Percentiles rank a stretch among this genome's conserved stretches.
These are phyloP conservation scores for Aspergillus avenaceus DNA, from an alignment of 495 filamentous ascomycete species.

Conservation along the genomic window DNA sequence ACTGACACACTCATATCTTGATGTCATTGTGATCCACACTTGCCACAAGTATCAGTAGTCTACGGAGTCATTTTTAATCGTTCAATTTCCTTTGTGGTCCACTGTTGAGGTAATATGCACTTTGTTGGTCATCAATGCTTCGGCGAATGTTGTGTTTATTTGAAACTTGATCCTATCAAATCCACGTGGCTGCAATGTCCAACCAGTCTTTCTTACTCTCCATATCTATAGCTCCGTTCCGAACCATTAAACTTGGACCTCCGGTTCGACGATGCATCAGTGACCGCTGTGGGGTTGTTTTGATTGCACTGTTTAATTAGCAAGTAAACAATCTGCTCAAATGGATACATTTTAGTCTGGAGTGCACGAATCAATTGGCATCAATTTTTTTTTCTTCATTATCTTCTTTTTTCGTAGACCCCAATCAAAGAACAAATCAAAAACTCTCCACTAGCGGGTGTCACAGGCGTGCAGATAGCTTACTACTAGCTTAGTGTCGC, in stretches of 20 bases:
- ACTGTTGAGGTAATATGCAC: background rate
- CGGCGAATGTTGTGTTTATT: background rate
- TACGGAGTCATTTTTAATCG: background rate
- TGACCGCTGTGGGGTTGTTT: constrained; percentile 12
- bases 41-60: background rate
- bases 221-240: background rate
- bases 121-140: background rate
- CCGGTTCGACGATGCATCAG: constrained; percentile 13
- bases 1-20: too few species aligned
- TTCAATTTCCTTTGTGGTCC: background rate
- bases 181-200: constrained; percentile 15
- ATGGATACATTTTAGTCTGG: background rate
- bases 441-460: background rate
- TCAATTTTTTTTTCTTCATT: too few species aligned
- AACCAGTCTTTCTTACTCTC: background rate
- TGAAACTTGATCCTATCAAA: constrained; percentile 7
- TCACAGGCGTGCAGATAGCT: background rate
- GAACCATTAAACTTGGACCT: constrained; percentile 15
- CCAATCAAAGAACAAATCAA: background rate
- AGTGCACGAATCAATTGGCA: background rate
- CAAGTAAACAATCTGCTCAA: background rate
- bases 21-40: background rate
- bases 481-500: background rate
- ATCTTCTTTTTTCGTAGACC: too few species aligned
- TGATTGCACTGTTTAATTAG: constrained; percentile 11